These are phyloP conservation scores for Coemansia sp. DNA, from an alignment of 192 early-diverging fungal species.

Conservation along the genomic window DNA sequence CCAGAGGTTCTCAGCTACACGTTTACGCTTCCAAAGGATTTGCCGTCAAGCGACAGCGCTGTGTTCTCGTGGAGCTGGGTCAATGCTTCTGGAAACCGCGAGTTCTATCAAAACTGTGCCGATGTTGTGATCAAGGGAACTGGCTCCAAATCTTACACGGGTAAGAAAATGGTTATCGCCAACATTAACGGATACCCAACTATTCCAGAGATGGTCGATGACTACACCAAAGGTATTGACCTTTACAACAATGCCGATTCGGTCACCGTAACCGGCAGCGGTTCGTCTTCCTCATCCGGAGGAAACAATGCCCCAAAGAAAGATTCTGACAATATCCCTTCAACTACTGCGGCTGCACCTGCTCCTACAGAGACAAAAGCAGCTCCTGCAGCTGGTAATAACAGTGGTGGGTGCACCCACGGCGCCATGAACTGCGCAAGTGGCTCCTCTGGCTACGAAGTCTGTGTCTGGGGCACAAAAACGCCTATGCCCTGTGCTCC, in stretches of 20 bases:
- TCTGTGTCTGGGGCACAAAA: constrained; percentile 36
- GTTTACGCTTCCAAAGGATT: constrained; percentile 17
- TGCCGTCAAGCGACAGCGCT: constrained; percentile 27
- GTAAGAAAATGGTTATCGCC: constrained; percentile 30
- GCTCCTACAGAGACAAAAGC: constrained; percentile 6
- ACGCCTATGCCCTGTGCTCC: constrained; percentile 13
- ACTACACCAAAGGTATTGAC: constrained; percentile 31
- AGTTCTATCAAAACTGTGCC: constrained; percentile 68
- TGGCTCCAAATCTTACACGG: constrained; percentile 9
- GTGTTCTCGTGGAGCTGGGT: constrained; percentile 67
- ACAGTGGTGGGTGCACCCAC: constrained; percentile 18
- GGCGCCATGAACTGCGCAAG: constrained; percentile 25
- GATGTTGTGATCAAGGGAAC: constrained; percentile 59
- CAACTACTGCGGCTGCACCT: neutral
- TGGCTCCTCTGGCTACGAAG: constrained; percentile 21
- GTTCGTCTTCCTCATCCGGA: constrained; percentile 2
- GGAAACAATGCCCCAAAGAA: neutral
- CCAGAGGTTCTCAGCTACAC: constrained; percentile 4
- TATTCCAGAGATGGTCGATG: constrained; percentile 15
- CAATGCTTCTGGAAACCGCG: constrained; percentile 61
- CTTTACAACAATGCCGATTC: constrained; percentile 23
- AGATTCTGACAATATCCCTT: constrained; percentile 18
- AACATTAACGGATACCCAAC: constrained; percentile 31
- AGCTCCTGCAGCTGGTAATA: neutral
- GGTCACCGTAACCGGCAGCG: constrained; percentile 34